Conservation (phyloP, 2,329 filamentous ascomycete species). For the Fusarium subtropicale region DNA sequence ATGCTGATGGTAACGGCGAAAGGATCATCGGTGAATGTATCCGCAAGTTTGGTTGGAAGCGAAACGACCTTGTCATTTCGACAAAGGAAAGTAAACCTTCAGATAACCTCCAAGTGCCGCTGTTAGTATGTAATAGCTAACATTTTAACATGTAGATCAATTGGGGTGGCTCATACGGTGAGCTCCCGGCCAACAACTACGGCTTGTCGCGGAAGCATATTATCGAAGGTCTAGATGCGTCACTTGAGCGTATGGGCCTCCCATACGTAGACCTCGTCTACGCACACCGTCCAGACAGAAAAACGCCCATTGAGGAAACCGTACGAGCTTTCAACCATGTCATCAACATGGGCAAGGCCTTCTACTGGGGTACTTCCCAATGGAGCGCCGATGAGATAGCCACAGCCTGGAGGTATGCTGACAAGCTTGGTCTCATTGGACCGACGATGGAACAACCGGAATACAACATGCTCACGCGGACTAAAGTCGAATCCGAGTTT, state of each 20-base stretch:
- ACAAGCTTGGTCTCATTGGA: background rate
- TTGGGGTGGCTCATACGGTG: background rate
- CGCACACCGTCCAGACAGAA: background rate
- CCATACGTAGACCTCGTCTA: background rate
- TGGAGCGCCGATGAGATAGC: background rate
- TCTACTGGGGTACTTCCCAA: background rate
- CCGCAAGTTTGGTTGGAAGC: background rate
- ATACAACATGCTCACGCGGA: background rate
- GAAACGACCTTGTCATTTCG: background rate
- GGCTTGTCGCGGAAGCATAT: background rate
- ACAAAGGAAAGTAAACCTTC: background rate
- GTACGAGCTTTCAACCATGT: background rate
- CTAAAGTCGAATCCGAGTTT: background rate
- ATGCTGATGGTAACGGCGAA: background rate
- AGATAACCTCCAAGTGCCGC: background rate
- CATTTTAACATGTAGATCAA: background rate
- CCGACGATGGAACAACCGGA: background rate
- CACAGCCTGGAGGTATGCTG: background rate
- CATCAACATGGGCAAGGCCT: background rate
- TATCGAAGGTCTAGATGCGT: background rate
- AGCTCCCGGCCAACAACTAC: background rate
- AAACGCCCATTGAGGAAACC: background rate
- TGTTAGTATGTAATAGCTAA: background rate
- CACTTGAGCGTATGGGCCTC: background rate
- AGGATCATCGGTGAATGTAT: background rate